Evolutionary conservation across 371 early-diverging fungal genomes (phyloP).

Genomic region (Mortierella sp.): DNA sequence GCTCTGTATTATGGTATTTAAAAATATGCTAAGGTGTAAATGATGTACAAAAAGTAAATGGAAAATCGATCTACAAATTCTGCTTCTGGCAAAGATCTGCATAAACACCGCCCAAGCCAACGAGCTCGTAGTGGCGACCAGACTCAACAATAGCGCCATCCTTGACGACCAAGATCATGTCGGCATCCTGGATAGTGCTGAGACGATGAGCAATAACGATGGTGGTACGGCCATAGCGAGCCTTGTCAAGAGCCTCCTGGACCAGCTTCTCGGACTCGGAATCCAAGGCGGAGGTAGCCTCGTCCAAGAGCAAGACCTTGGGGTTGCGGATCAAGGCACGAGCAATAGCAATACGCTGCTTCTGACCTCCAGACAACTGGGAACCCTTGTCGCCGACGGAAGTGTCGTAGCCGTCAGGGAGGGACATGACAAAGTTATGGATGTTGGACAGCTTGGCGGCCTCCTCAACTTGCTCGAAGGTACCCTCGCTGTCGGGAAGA

Average conservation of each 20-base stretch:
- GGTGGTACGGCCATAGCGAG: constrained; percentile 77
- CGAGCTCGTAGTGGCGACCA: constrained; percentile 86
- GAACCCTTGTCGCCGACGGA: constrained; percentile 82
- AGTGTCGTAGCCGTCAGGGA: constrained; percentile 87
- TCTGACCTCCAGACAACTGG: constrained; percentile 80
- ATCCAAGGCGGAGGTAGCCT: constrained; percentile 97
- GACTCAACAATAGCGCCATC: constrained; percentile 84
- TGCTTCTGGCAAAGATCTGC: constrained; percentile 61
- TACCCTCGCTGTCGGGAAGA: constrained; percentile 59
- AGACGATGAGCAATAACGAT: constrained; percentile 82
- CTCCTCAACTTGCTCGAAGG: constrained; percentile 69
- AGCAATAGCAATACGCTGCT: constrained; percentile 81
- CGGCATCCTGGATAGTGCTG: constrained; percentile 82
- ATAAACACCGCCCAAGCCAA: constrained; percentile 62
- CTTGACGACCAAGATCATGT: constrained; percentile 82
- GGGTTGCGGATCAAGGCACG: constrained; percentile 88
- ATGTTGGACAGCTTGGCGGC: constrained; percentile 82
- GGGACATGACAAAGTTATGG: constrained; percentile 79
- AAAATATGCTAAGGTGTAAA: not conserved
- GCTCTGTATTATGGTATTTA: not conserved
- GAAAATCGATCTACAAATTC: constrained; percentile 54
- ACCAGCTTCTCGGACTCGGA: constrained; percentile 92
- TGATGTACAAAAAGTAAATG: not conserved
- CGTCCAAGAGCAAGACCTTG: constrained; percentile 92
- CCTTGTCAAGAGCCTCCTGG: constrained; percentile 88